Evolutionary conservation across 1,139 yeast species (phyloP), one percentile per base, ranked within the genome.

Genomic region (Geotrichum histeridarum): DNA sequence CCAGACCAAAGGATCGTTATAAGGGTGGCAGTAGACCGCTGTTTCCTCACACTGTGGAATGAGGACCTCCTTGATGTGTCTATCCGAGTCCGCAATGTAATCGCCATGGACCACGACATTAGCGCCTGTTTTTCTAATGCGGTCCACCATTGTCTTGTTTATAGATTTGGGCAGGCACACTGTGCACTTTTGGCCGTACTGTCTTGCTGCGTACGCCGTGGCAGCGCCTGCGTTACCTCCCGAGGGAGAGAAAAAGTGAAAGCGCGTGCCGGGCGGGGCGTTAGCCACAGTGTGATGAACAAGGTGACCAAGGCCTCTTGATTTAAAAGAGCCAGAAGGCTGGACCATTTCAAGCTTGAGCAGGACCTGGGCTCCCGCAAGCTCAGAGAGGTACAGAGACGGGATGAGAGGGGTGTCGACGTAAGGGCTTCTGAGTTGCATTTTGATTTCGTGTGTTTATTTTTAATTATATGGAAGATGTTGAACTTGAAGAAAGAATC

Each of bases 201-300:
- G 59, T 8, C 61, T 56, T n/a, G 84, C 78, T 45, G 86, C 80
- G 54, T 77, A 77, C 0, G 89, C 87, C 3, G 88, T 86, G 1
- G 90, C 91, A 53, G 82, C 73, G 0, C 91, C 91, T 0, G 93
- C 93, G 65, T 84, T 85, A 0, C 93, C 91, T n/a, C 91, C 93
- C 18, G 88, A 82, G 12, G 88, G 82, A 1, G 86, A 77, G 62
- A 78, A 80, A 30, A 84, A 82, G 33, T 77, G 78, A 37, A 79
- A 74, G 48, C 67, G 63, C 27, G 64, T 60, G 5, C 55, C 67
- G 15, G 59, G 59, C 9, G 51, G 50, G 2, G 48, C 31, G 9
- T 38, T 50, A 15, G 54, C 38, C 30, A 68, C 57, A 0, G 70
- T 65, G 48, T 64, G 61, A 52, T 65, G 59, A 22, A 71, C 70